Base-by-base conservation (phyloP, 164 flowering plant genomes). In the Kalanchoe fedtschenkoi region DNA sequence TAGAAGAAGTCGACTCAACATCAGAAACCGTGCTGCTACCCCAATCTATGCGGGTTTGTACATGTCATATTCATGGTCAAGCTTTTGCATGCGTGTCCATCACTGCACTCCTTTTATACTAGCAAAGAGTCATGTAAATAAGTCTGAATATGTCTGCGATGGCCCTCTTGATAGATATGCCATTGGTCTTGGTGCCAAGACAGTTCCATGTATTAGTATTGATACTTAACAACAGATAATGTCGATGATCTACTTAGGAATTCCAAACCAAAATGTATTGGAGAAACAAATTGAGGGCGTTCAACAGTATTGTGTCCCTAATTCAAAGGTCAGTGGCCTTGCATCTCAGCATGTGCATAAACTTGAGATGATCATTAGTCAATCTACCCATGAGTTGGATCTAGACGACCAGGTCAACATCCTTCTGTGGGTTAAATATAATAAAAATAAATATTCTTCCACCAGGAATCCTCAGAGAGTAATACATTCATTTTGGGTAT, bases 121-220 rank as follows among this genome's bases (percentile, higher is more conserved):
- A 85, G 65, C 85, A 88, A 19, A 81, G 95, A 66, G 95, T 14
- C 99, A 93, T 71, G 83, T 93, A 58, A 93, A 88, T 73, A 85
- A 84, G 69, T 76, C 89, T 65, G 99, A 97, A 43, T 79, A 77
- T 78, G 76, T 88, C 53, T 93, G 97, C 75, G 97, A 93, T 77
- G 99, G 98, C 21, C 96, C 97, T 4, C 88, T 88, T 60, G 99
- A 93, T 60, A 73, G 86, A 73, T 95, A 93, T 81, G 99, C 99
- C 35, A 88, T 93, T 66, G 96, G 99, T 42, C 96, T 97, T 55
- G 89, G 97, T 58, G 99, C 99, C 43, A 85, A 85, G 71, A 87
- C 80, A 54, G 67, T 90, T 59, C 96, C 96, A 4, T 90, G 90
- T 65, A 76, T 90, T 19, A 82, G 96, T 61, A 80, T 74, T 72